Evolutionary conservation across 73 alveolate species (phyloP), one percentile per base, ranked within the genome.

Genomic region (Diophrys sp.): DNA sequence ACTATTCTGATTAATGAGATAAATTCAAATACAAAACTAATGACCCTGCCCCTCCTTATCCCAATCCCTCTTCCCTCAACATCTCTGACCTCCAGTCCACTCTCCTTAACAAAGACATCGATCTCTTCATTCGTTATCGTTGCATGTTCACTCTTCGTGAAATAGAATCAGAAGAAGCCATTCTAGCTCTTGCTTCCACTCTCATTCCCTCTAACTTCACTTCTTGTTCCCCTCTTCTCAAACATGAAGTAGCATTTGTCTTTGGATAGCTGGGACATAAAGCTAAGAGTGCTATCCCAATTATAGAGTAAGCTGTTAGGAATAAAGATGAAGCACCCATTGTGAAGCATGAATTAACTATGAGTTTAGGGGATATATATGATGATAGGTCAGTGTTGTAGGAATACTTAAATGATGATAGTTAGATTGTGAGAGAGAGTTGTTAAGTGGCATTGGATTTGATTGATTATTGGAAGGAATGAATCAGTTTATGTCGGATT

Each of bases 241-340:
- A 89, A 74, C 96, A 89, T 85, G 96, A 89, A 75, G 83, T 85
- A 54, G 96, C 89, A 24, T 89, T 89, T 81, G 91, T 89, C 30
- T 44, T 89, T 0, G 96, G 93, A 2, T 87, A 89, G 75, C 77
- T 89, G 83, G 91, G 82, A 23, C 87, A 33, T 27, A 84, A 71
- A 14, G 83, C 80, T 11, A 31, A 44, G 31, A 77, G 30, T 0
- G 82, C 82, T 0, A 56, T 75, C 33, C 93, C 91, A 23, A 79
- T 54, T 56, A 55, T 89, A 2, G 78, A 72, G n/a, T 74, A 69
- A 24, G 69, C 82, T 62, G 88, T 85, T 5, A 44, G 55, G 18
- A 79, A 85, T 31, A 78, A 70, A 33, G 79, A 78, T 32, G 93
- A 85, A 62, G 93, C 88, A 2, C 85, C 93, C 0, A 81, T 85